These are phyloP conservation scores for Whalleya microplaca DNA, from an alignment of 2,329 filamentous ascomycete genomes.

Conservation along the genomic window DNA sequence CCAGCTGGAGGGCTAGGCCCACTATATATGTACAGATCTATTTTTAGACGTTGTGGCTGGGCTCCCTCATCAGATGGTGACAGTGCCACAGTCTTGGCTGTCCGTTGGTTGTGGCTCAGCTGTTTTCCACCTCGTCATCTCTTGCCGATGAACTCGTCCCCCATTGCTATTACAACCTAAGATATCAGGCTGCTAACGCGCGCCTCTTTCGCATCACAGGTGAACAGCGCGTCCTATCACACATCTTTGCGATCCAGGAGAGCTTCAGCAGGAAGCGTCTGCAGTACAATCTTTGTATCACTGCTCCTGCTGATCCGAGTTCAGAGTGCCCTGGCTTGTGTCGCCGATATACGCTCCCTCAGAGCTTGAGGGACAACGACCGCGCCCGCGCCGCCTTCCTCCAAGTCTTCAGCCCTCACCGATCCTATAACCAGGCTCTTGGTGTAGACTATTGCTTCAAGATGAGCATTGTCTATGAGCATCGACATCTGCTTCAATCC, in stretches of 20 bases:
- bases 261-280: slow-evolving; percentile 21
- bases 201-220: slow-evolving; percentile 12
- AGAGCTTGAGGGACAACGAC: slow-evolving; percentile 34
- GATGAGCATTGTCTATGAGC: slow-evolving; percentile 59
- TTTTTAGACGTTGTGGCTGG: background rate
- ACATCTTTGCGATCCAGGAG: slow-evolving; percentile 23
- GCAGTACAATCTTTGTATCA: slow-evolving; percentile 16
- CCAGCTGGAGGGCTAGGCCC: too few species aligned
- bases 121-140: background rate
- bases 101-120: background rate
- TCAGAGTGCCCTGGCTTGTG: slow-evolving; percentile 15
- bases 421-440: slow-evolving; percentile 30
- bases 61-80: too few species aligned
- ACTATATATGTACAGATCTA: too few species aligned
- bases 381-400: slow-evolving; percentile 47
- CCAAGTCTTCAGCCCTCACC: slow-evolving; percentile 36
- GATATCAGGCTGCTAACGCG: slow-evolving; percentile 27
- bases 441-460: slow-evolving; percentile 30
- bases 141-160: background rate
- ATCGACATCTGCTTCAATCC: slow-evolving; percentile 52
- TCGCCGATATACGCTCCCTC: slow-evolving; percentile 31
- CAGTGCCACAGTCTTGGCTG: background rate
- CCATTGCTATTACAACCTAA: slow-evolving; percentile 16
- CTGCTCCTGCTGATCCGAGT: slow-evolving; percentile 9
- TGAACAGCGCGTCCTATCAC: slow-evolving; percentile 18